A percentile compares a stretch with the other conserved stretches of the same genome.
Conservation (phyloP, 768 basidiomycete species). For the Xerocomus brunneocitrinus region DNA sequence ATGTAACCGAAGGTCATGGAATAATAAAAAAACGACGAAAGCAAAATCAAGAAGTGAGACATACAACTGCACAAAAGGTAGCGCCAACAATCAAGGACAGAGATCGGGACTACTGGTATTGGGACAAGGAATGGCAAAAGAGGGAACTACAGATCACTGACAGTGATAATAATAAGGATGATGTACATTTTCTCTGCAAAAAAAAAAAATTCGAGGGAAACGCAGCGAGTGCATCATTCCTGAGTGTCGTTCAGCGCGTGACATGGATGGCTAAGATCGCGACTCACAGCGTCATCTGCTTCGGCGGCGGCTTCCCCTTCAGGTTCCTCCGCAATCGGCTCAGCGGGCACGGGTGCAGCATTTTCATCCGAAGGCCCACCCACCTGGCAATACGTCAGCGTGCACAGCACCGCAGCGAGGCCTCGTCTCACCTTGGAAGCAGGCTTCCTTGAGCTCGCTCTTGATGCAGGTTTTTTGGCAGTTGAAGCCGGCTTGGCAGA, state of each 20-base stretch:
- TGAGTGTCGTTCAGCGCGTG: slow-evolving; percentile 1
- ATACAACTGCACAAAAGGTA: slow-evolving; percentile 21
- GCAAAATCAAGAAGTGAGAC: slow-evolving; percentile 24
- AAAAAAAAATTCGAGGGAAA: slow-evolving; percentile 14
- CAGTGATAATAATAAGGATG: slow-evolving; percentile 32
- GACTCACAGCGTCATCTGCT: slow-evolving; percentile 30
- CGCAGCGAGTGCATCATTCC: slow-evolving; percentile 18
- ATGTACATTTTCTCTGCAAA: slow-evolving; percentile 32
- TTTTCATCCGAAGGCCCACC: slow-evolving; percentile 36
- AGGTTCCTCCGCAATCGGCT: slow-evolving; percentile 54
- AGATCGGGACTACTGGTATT: slow-evolving; percentile 15
- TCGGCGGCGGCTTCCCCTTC: slow-evolving; percentile 42
- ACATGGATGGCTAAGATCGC: background rate
- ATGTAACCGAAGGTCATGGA: slow-evolving; percentile 7
- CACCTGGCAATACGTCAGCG: slow-evolving; percentile 19
- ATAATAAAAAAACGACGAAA: slow-evolving; percentile 16
- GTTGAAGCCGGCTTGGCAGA: slow-evolving; percentile 43
- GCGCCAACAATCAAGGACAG: slow-evolving; percentile 7
- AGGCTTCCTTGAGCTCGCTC: slow-evolving; percentile 60
- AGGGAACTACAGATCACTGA: slow-evolving; percentile 25
- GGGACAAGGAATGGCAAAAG: slow-evolving; percentile 5
- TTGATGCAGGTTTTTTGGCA: slow-evolving; percentile 50
- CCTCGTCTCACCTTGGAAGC: slow-evolving; percentile 47
- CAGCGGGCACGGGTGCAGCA: slow-evolving; percentile 35
- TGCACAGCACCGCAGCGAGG: background rate